Evolutionary conservation across 192 early-diverging fungal genomes (phyloP).

Genomic region (Mortierella antarctica): DNA sequence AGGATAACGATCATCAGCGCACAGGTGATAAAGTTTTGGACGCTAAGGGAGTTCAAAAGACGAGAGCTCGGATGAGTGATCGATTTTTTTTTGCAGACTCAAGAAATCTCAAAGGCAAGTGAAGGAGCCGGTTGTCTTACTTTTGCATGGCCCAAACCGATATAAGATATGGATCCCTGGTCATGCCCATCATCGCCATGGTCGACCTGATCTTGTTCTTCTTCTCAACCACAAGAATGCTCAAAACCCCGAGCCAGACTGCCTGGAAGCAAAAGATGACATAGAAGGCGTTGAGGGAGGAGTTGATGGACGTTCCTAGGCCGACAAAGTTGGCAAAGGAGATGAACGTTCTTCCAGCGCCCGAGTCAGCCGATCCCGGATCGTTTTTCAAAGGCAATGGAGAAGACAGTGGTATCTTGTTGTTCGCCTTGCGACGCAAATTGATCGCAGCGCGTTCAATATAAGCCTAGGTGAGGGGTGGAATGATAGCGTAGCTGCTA

Average conservation of each 20-base stretch:
- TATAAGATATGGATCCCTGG: constrained; percentile 20
- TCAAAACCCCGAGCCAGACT: constrained; percentile 49
- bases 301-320: constrained; percentile 32
- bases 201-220: constrained; percentile 37
- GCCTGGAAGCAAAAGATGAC: constrained; percentile 54
- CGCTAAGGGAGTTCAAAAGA: background rate
- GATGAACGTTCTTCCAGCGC: constrained; percentile 37
- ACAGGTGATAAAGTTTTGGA: constrained; percentile 37
- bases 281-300: constrained; percentile 43
- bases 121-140: constrained; percentile 5
- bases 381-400: constrained; percentile 43
- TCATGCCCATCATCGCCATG: constrained; percentile 56
- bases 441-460: constrained; percentile 56
- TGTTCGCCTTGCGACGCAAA: constrained; percentile 45
- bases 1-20: constrained; percentile 47
- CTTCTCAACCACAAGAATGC: constrained; percentile 48
- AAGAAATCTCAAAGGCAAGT: background rate
- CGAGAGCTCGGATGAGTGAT: background rate
- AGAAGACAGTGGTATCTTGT: constrained; percentile 31
- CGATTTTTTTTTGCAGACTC: background rate
- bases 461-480: constrained; percentile 22
- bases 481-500: too few species aligned
- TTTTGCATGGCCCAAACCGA: constrained; percentile 51
- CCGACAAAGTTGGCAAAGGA: constrained; percentile 54
- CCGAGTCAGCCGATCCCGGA: constrained; percentile 7